Base-by-base conservation (phyloP, 768 basidiomycete species). In the Kwoniella europaea region DNA sequence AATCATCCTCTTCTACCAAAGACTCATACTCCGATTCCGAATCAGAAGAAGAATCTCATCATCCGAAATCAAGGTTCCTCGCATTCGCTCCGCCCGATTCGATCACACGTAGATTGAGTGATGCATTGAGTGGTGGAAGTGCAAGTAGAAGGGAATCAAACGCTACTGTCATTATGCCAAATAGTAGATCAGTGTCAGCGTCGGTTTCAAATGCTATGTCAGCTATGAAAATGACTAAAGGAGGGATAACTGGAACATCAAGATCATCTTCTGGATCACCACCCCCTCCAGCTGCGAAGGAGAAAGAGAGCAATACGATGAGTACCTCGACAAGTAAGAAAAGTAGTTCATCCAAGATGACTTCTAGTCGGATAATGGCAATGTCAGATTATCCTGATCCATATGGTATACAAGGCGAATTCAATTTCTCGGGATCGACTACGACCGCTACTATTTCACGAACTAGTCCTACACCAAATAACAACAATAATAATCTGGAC, bases 371-470 rank as follows among this genome's bases (percentile, higher is more conserved):
- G 41, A 54, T 70, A 10, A 42, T 70, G 58, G 68, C 68, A 13
- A 57, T 61, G 63, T 70, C 68, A 16, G 76, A 76, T 65, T 76
- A 64, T 44, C 75, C 75, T 2, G 78, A 79, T 69, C 75, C 78
- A 24, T 76, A 76, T 41, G 78, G 78, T 3, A 75, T 76, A 13
- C 43, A 69, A 63, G 56, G 61, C 29, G 63, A 60, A 53, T 20
- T 61, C 20, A 43, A 61, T n/a, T 61, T 42, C 43, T 27, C 35
- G 10, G 46, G 46, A 18, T 50, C 68, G 13, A 58, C 68, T 3
- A 43, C 67, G n/a, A 61, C 60, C 6, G 58, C 53, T 16, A 63
- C 18, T 18, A 44, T 46, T 29, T 53, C 71, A 13, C 46, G 56
- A 2, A 54, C 57, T 2, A 65, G 63, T 43, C 46, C 27, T 3